phyloP scores from a whole-genome alignment of 306 rosid species.

The Parietaria judaica region DNA sequence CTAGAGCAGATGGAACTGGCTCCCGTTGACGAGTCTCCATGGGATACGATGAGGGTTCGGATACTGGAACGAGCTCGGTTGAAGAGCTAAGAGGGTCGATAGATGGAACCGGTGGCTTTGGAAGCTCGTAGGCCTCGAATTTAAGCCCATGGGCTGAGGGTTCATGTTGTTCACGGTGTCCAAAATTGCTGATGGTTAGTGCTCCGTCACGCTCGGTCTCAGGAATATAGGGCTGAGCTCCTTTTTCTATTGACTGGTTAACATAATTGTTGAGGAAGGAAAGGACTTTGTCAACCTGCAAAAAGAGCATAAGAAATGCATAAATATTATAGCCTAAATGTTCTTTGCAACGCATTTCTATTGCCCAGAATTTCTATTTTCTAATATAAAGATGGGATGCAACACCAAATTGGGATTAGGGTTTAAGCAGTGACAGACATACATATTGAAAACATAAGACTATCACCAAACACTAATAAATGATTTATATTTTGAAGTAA shows the following conservation, averaged over 20 bases:
- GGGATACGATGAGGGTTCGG: conserved; percentile 43
- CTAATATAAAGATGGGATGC: not conserved
- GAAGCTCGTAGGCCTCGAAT: conserved; percentile 81
- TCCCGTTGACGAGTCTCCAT: conserved; percentile 47
- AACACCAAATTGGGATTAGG: not conserved
- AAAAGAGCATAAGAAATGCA: conserved; percentile 7
- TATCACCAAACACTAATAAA: not conserved
- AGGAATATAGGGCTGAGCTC: conserved; percentile 71
- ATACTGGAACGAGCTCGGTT: conserved; percentile 57
- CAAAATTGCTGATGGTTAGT: conserved; percentile 34
- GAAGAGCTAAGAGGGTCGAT: conserved; percentile 36
- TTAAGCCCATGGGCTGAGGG: conserved; percentile 48
- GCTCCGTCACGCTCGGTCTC: conserved; percentile 52
- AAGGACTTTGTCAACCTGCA: conserved; percentile 63
- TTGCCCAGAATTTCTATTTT: not conserved
- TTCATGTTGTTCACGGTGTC: conserved; percentile 60
- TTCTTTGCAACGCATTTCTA: not conserved
- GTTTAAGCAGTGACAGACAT: too few relatives aligned
- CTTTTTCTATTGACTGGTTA: conserved; percentile 51
- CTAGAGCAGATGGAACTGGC: conserved; percentile 39
- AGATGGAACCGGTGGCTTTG: conserved; percentile 51
- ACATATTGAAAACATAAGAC: too few relatives aligned
- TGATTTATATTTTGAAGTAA: not conserved
- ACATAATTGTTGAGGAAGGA: conserved; percentile 61
- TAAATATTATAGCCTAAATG: not conserved